Evolutionary conservation across 768 basidiomycete genomes (phyloP).

Genomic region (Psilocybe cubensis): DNA sequence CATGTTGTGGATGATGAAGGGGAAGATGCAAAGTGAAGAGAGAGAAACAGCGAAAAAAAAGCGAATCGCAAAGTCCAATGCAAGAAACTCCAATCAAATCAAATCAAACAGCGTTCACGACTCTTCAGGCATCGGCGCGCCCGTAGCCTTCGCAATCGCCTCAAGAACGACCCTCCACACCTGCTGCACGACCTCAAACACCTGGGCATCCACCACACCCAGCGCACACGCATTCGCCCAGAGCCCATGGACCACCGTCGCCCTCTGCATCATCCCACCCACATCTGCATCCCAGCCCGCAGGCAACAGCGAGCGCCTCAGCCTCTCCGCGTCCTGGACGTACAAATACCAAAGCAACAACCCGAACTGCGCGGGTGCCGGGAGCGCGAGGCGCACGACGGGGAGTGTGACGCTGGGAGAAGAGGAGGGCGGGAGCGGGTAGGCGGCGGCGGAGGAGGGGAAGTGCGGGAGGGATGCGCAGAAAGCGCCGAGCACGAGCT

Average conservation of each 20-base stretch:
- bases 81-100: no score
- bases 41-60: neutral
- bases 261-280: slow-evolving; percentile 4
- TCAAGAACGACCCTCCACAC: slow-evolving; percentile 13
- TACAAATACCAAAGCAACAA: slow-evolving; percentile 8
- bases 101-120: no score
- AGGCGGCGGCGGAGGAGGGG: slow-evolving; percentile 8
- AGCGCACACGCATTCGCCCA: slow-evolving; percentile 21
- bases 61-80: slow-evolving; percentile 1
- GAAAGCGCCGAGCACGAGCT: slow-evolving; percentile 19
- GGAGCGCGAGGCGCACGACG: slow-evolving; percentile 15
- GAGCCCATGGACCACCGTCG: slow-evolving; percentile 13
- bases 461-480: slow-evolving; percentile 18
- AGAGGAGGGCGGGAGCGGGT: slow-evolving; percentile 1
- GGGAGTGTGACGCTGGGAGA: slow-evolving; percentile 13
- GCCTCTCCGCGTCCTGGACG: slow-evolving; percentile 5
- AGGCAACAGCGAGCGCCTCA: slow-evolving; percentile 10
- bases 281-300: slow-evolving; percentile 9
- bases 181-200: slow-evolving; percentile 16
- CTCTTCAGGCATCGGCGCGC: no score
- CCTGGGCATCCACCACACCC: slow-evolving; percentile 10
- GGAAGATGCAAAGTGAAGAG: no score
- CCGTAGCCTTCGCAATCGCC: slow-evolving; percentile 1
- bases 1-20: no score
- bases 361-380: slow-evolving; percentile 17